phyloP scores from a whole-genome alignment of 139 green algal species.

The Volvox reticuliferus region DNA sequence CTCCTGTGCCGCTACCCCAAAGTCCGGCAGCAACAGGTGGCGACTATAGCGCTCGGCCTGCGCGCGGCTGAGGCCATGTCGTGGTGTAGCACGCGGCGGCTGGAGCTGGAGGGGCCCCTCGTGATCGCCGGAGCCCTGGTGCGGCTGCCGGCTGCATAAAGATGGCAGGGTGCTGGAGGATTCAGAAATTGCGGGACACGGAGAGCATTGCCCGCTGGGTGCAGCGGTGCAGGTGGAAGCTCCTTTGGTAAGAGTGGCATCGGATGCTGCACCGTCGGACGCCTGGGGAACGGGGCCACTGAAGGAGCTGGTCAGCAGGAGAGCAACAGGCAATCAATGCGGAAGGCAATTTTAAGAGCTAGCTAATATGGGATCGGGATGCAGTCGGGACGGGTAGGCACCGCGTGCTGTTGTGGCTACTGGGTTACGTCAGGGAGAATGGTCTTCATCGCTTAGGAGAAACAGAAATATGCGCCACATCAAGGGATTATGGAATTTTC shows the following conservation, averaged over 20 bases:
- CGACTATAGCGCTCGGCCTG: constrained; percentile 88
- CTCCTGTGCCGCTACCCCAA: constrained; percentile 84
- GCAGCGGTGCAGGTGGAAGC: not conserved
- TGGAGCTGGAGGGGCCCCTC: too few relatives aligned
- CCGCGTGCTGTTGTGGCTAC: too few relatives aligned
- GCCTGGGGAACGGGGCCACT: too few relatives aligned
- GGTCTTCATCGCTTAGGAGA: not conserved
- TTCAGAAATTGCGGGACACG: not conserved
- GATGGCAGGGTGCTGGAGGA: not conserved
- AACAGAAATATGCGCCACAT: not conserved
- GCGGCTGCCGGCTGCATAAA: not conserved
- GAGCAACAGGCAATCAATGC: too few relatives aligned
- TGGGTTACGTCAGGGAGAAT: too few relatives aligned
- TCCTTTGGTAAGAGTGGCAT: too few relatives aligned
- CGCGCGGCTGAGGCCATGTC: constrained; percentile 69
- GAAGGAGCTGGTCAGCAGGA: too few relatives aligned
- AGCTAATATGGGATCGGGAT: too few relatives aligned
- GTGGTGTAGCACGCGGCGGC: constrained; percentile 9
- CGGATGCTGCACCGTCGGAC: too few relatives aligned
- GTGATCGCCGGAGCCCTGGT: not conserved
- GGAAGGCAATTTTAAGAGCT: too few relatives aligned
- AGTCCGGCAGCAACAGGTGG: constrained; percentile 88
- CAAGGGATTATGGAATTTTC: not conserved
- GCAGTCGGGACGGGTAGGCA: too few relatives aligned
- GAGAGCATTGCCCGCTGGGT: not conserved